Conservation (phyloP, 2,329 filamentous ascomycete genomes). For the Xylogone sp. region DNA sequence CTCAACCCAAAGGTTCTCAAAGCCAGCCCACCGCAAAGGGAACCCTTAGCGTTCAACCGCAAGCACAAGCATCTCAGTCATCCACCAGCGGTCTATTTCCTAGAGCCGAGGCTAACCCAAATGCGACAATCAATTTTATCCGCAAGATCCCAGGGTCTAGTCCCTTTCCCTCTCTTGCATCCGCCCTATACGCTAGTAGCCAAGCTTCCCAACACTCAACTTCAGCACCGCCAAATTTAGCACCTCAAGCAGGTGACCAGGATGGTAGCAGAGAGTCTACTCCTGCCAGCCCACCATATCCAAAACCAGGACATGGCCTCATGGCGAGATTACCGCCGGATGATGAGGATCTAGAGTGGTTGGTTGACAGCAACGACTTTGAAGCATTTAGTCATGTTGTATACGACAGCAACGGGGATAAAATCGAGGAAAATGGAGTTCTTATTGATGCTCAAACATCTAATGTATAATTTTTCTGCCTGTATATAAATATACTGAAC, state of each 20-base stretch:
- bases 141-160: slow-evolving; percentile 27
- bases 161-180: slow-evolving; percentile 25
- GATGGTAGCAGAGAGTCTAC: slow-evolving; percentile 43
- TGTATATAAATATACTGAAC: background rate
- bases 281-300: slow-evolving; percentile 57
- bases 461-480: background rate
- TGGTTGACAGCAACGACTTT: slow-evolving; percentile 50
- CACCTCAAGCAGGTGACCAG: slow-evolving; percentile 17
- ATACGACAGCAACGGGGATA: slow-evolving; percentile 21
- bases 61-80: slow-evolving; percentile 12
- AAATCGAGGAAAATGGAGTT: slow-evolving; percentile 19
- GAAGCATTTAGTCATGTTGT: slow-evolving; percentile 29
- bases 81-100: slow-evolving; percentile 23
- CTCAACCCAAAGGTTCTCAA: slow-evolving; percentile 7
- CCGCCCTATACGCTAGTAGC: slow-evolving; percentile 52
- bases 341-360: slow-evolving; percentile 55
- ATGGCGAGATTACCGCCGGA: slow-evolving; percentile 48
- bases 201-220: slow-evolving; percentile 47
- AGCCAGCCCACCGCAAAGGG: slow-evolving; percentile 15
- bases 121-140: slow-evolving; percentile 35
- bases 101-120: slow-evolving; percentile 32
- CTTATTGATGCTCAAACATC: background rate
- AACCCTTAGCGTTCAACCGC: slow-evolving; percentile 18
- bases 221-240: slow-evolving; percentile 18
- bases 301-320: slow-evolving; percentile 58